phyloP scores from a whole-genome alignment of 1,284 basidiomycete species.

The Cryptococcus jaspeensis region DNA sequence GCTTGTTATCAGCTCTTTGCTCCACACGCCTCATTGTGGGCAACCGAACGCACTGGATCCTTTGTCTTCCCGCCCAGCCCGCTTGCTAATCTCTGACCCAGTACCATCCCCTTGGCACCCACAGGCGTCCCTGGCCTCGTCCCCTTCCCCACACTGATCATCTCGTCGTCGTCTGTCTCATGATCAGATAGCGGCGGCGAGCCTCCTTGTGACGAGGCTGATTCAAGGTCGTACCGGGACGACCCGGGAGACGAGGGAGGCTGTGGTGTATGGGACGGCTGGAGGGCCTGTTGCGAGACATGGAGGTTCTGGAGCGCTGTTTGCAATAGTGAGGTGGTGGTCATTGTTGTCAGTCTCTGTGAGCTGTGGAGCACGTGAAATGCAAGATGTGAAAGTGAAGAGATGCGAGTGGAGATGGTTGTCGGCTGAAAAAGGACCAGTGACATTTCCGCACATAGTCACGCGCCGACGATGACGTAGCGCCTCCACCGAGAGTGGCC shows the following conservation, averaged over 20 bases:
- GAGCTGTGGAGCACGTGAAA: no score
- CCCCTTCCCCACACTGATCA: slow-evolving; percentile 43
- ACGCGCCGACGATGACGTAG: no score
- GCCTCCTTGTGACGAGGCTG: slow-evolving; percentile 18
- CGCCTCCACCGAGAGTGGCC: no score
- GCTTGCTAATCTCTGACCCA: slow-evolving; percentile 27
- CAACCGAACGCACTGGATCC: slow-evolving; percentile 42
- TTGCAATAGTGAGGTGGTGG: slow-evolving; percentile 45
- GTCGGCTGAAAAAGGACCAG: no score
- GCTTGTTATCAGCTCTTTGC: neutral
- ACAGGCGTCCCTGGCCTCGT: slow-evolving; percentile 48
- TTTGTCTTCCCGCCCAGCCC: slow-evolving; percentile 20
- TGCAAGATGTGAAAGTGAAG: no score
- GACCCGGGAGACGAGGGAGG: slow-evolving; percentile 29
- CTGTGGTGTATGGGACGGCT: slow-evolving; percentile 36
- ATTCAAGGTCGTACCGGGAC: neutral
- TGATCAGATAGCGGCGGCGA: slow-evolving; percentile 20
- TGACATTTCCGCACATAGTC: no score
- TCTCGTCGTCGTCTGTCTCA: slow-evolving; percentile 52
- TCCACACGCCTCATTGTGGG: neutral
- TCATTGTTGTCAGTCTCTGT: slow-evolving; percentile 14
- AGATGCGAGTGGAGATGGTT: no score
- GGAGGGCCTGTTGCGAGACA: slow-evolving; percentile 42
- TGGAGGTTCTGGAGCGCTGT: slow-evolving; percentile 50
- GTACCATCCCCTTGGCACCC: slow-evolving; percentile 20